Percentiles rank a stretch among this genome's conserved stretches.
Conservation (phyloP, 345 rosid genomes). For the Eutrema heterophyllum region DNA sequence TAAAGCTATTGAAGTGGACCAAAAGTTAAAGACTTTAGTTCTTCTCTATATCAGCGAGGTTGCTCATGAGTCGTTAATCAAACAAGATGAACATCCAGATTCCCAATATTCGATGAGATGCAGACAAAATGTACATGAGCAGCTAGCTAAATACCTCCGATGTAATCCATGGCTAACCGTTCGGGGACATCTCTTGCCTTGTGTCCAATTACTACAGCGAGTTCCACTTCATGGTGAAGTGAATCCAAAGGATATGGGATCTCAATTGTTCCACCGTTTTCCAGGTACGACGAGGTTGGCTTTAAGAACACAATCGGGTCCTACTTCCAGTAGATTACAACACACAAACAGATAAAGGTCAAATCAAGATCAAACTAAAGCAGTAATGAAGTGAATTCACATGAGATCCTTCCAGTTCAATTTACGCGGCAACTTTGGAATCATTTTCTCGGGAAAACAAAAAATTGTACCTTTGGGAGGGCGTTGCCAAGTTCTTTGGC, state of each 20-base stretch:
- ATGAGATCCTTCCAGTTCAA: neutral
- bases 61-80: neutral
- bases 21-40: neutral
- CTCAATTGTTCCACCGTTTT: slow-evolving; percentile 86
- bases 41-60: neutral
- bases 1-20: neutral
- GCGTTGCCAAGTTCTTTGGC: slow-evolving; percentile 96
- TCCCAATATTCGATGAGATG: neutral
- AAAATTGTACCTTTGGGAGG: slow-evolving; percentile 58
- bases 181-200: slow-evolving; percentile 84
- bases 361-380: neutral
- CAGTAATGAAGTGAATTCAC: neutral
- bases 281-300: slow-evolving; percentile 89
- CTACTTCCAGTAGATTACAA: slow-evolving; percentile 31
- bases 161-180: slow-evolving; percentile 72
- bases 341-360: neutral
- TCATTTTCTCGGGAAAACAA: neutral
- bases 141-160: slow-evolving; percentile 51
- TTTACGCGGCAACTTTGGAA: neutral
- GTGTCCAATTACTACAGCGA: slow-evolving; percentile 72
- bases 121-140: neutral
- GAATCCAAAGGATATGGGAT: slow-evolving; percentile 70
- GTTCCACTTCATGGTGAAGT: slow-evolving; percentile 92
- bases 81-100: neutral
- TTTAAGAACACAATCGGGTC: slow-evolving; percentile 85